Percentiles rank a stretch among this genome's conserved stretches.
Evolutionary conservation across 2,329 filamentous ascomycete genomes (phyloP).

Genomic region (Nothophaeocryptopus gaeumannii): DNA sequence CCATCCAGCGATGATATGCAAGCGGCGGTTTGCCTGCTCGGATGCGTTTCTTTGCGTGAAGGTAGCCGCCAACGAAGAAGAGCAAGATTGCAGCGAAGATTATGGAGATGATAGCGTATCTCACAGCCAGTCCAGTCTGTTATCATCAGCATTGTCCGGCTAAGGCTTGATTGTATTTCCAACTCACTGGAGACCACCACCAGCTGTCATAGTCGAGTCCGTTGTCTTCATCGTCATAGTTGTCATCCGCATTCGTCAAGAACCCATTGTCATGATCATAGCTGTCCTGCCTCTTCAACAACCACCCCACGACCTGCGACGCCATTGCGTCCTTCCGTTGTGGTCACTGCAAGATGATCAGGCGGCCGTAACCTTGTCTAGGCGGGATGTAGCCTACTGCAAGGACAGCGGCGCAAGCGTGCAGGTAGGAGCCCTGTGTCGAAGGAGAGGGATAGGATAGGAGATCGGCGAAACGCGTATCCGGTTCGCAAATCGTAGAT

Average conservation of each 20-base stretch:
- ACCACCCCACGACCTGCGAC: no score
- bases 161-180: not conserved
- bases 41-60: slow-evolving; percentile 67
- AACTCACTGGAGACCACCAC: slow-evolving; percentile 28
- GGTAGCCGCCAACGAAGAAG: slow-evolving; percentile 66
- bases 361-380: no score
- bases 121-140: slow-evolving; percentile 54
- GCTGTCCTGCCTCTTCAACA: no score
- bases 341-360: no score
- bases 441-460: no score
- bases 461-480: no score
- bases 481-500: no score
- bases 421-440: no score
- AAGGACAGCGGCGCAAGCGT: not conserved
- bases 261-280: no score
- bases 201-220: slow-evolving; percentile 16
- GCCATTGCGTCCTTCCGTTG: no score
- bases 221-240: slow-evolving; percentile 9
- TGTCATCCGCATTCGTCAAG: not conserved
- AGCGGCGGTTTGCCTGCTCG: slow-evolving; percentile 64
- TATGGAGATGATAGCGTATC: slow-evolving; percentile 67
- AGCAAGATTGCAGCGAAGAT: slow-evolving; percentile 58
- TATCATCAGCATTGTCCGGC: not conserved
- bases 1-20: slow-evolving; percentile 61
- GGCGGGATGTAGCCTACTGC: not conserved